These are phyloP conservation scores for Elsinoe australis DNA, from an alignment of 2,329 filamentous ascomycete species.

Conservation along the genomic window DNA sequence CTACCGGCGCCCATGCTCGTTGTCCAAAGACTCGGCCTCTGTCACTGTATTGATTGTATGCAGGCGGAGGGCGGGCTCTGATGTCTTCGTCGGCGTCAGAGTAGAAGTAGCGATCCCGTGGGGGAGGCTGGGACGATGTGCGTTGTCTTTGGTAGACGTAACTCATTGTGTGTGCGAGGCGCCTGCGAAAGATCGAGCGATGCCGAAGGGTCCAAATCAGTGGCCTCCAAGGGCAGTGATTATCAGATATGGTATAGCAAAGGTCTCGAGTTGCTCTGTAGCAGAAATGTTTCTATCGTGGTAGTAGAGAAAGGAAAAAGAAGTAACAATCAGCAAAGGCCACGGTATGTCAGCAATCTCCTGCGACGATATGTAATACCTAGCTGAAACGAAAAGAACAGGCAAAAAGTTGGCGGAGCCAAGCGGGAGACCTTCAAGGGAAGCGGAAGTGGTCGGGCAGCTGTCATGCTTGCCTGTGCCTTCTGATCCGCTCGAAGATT, in stretches of 20 bases:
- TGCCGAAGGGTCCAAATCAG: too few relatives aligned
- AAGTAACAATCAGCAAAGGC: slow-evolving; percentile 4
- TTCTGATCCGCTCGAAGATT: slow-evolving; percentile 10
- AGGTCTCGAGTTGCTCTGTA: too few relatives aligned
- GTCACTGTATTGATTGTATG: slow-evolving; percentile 14
- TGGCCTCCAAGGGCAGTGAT: too few relatives aligned
- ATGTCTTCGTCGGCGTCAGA: slow-evolving; percentile 14
- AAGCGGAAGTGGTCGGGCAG: slow-evolving; percentile 5
- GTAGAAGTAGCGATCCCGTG: slow-evolving; percentile 11
- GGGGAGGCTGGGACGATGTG: slow-evolving; percentile 12
- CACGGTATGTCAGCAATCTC: slow-evolving; percentile 9
- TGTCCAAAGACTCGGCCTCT: slow-evolving; percentile 9
- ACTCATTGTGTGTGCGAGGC: slow-evolving; percentile 9
- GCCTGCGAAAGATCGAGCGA: too few relatives aligned
- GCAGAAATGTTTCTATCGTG: neutral
- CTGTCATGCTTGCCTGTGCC: slow-evolving; percentile 7
- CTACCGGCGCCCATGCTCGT: slow-evolving; percentile 10
- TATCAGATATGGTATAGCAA: too few relatives aligned
- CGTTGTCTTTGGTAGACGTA: slow-evolving; percentile 19
- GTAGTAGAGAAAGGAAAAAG: neutral
- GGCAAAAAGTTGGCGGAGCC: slow-evolving; percentile 11
- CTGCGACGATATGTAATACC: neutral
- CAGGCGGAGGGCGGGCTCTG: neutral
- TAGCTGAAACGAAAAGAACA: slow-evolving; percentile 14
- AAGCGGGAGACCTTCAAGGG: slow-evolving; percentile 3